Evolutionary conservation across 164 flowering plant genomes (phyloP), one percentile per base, ranked within the genome.

Genomic region (Aristolochia contorta): DNA sequence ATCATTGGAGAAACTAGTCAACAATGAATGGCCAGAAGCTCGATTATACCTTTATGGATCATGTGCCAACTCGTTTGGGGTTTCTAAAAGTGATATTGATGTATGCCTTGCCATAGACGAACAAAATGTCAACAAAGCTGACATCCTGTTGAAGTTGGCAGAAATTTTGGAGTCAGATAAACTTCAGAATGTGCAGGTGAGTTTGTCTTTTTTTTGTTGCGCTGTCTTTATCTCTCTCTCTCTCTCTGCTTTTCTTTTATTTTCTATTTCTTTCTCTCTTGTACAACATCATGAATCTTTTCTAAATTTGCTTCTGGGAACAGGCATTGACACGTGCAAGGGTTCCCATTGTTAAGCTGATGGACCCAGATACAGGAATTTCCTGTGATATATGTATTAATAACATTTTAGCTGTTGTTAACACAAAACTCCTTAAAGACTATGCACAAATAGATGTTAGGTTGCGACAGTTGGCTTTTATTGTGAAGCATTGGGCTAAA

Each of bases 401-500:
- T 75, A 94, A 94, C 68, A 72, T 91, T 58, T 71, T 94, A 73
- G 99, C 99, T 75, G 93, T 94, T 65, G 82, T 84, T 54, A 94
- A 94, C 64, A 94, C 97, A 20, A 91, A 84, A 79, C 92, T 94
- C 67, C 93, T 94, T 56, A 77, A 85, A 9, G 95, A 91, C 74
- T 91, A 91, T 83, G 87, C 90, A 33, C 71, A 73, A 67, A 88
- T 94, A 72, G 99, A 94, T 79, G 80, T 47, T 41, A 79, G 99
- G 66, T 75, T 94, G 47, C 77, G 77, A 23, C 97, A 94, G 68
- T 69, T 94, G 84, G 97, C 95, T 47, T 88, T 86, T 64, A 77
- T 94, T 71, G 93, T 94, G 75, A 94, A 94, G 67, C 91, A 94
- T 59, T 91, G 99, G 99, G 99, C 99, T 8, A 94, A 87, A 73